Evolutionary conservation across 352 stramenopile genomes (phyloP).

Genomic region (Phytophthora constricta): DNA sequence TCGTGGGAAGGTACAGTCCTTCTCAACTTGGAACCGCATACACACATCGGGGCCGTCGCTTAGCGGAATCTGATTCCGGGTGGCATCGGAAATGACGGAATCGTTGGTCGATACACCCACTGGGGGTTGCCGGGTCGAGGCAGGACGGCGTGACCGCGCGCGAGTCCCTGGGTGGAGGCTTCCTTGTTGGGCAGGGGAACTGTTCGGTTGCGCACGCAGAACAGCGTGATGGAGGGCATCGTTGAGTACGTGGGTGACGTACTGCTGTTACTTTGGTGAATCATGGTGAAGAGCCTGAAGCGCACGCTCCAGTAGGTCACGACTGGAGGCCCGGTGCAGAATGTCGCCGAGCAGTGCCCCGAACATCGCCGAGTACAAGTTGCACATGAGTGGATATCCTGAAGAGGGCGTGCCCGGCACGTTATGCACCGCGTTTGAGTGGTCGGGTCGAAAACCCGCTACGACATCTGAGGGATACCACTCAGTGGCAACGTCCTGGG

Average conservation of each 20-base stretch:
- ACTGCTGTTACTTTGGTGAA: no score
- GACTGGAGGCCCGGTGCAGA: background rate
- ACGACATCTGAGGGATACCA: constrained; percentile 2
- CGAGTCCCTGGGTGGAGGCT: no score
- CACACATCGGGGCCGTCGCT: constrained; percentile 4
- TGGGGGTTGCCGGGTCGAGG: background rate
- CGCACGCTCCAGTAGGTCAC: background rate
- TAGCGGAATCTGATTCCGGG: constrained; percentile 4
- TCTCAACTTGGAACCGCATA: constrained; percentile 2
- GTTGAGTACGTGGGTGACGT: background rate
- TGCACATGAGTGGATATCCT: background rate
- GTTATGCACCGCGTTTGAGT: background rate
- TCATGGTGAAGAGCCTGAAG: background rate
- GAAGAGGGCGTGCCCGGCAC: background rate
- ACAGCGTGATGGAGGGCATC: background rate
- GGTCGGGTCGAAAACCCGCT: background rate
- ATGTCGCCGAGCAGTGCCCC: background rate
- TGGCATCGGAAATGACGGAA: no score
- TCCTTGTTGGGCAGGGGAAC: no score
- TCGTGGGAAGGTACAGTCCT: no score
- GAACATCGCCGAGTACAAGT: background rate
- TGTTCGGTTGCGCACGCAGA: no score
- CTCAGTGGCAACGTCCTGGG: background rate
- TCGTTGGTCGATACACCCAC: background rate
- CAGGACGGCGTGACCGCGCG: no score